Percentiles rank a stretch among this genome's conserved stretches.
phyloP scores from a whole-genome alignment of 176 grass and related monocot genomes.

The Tillandsia leiboldiana region DNA sequence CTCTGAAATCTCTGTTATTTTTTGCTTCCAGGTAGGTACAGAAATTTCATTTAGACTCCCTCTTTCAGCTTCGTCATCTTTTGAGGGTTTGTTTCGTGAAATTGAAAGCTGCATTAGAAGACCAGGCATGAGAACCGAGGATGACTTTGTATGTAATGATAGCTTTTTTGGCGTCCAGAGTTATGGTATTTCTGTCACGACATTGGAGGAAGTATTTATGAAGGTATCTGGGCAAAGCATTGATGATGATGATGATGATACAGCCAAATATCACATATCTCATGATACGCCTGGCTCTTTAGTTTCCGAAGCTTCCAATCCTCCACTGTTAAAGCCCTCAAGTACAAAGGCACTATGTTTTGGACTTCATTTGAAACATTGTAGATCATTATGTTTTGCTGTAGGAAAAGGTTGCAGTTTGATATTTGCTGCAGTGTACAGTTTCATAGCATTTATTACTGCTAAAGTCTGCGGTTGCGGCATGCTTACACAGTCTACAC shows the following conservation, averaged over 20 bases:
- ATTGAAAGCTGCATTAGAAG: conserved; percentile 27
- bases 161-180: conserved; percentile 24
- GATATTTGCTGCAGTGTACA: conserved; percentile 18
- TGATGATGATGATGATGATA: conserved; percentile 23
- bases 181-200: conserved; percentile 46
- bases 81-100: conserved; percentile 42
- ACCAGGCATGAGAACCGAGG: conserved; percentile 10
- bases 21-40: conserved; percentile 36
- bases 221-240: conserved; percentile 25
- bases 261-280: conserved; percentile 8
- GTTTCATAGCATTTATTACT: conserved; percentile 17
- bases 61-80: conserved; percentile 33
- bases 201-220: conserved; percentile 42
- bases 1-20: background rate
- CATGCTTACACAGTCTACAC: conserved; percentile 23
- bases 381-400: conserved; percentile 23
- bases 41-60: conserved; percentile 44
- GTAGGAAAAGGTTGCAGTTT: conserved; percentile 21
- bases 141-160: conserved; percentile 9
- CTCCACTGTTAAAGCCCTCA: conserved; percentile 4
- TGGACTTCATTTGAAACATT: conserved; percentile 8
- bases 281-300: background rate
- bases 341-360: background rate
- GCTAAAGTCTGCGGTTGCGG: conserved; percentile 25
- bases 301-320: conserved; percentile 8